Evolutionary conservation across 164 flowering plant genomes (phyloP).

Genomic region (Macadamia integrifolia): DNA sequence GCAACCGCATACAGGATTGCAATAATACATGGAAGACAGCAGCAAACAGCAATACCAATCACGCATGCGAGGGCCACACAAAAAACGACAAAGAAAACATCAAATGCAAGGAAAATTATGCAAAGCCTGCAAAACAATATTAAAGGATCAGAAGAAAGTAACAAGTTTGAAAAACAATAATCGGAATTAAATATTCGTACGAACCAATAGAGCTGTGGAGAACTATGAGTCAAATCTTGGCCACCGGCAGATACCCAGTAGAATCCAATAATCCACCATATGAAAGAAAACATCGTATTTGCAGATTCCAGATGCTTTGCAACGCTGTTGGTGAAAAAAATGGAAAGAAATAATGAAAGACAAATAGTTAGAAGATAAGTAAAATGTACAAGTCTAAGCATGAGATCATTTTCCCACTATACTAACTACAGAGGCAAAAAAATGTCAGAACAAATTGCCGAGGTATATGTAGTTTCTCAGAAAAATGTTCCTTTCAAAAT

Average conservation of each 20-base stretch:
- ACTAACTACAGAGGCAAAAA: too few species aligned
- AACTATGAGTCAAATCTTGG: constrained; percentile 38
- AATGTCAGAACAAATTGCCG: too few species aligned
- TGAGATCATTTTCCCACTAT: too few species aligned
- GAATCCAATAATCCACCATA: constrained; percentile 90
- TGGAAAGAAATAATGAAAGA: too few species aligned
- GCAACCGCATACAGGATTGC: constrained; percentile 69
- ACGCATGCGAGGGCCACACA: constrained; percentile 76
- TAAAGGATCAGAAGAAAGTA: not conserved
- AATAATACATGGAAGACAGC: constrained; percentile 82
- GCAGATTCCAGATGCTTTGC: constrained; percentile 79
- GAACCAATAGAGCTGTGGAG: constrained; percentile 83
- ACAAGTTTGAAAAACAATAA: constrained; percentile 5
- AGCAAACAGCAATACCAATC: constrained; percentile 84
- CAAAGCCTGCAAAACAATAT: constrained; percentile 62
- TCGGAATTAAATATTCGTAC: not conserved
- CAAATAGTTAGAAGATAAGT: too few species aligned
- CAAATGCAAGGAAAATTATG: constrained; percentile 64
- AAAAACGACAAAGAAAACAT: constrained; percentile 70
- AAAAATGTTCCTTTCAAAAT: not conserved
- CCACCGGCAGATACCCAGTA: constrained; percentile 84
- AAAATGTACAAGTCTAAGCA: too few species aligned
- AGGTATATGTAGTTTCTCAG: not conserved
- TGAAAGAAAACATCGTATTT: constrained; percentile 78
- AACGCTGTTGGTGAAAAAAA: constrained; percentile 27